Evolutionary conservation across 2,329 filamentous ascomycete species (phyloP).

Genomic region (Didymella lethalis): DNA sequence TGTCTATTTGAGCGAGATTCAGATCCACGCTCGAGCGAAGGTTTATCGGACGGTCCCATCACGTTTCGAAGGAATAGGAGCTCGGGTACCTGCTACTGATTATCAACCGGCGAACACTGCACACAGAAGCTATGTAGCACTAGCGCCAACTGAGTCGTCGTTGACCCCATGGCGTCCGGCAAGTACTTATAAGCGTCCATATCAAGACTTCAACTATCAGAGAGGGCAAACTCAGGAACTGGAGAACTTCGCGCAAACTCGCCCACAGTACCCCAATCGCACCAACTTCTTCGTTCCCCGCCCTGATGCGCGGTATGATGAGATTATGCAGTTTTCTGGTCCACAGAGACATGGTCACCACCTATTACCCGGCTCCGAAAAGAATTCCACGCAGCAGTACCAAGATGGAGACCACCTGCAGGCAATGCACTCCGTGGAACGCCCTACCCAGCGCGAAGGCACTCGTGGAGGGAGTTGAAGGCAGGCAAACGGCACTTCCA

Average conservation of each 20-base stretch:
- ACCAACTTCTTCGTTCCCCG: neutral
- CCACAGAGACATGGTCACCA: too few relatives aligned
- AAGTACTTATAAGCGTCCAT: neutral
- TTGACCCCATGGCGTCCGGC: neutral
- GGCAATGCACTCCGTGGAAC: neutral
- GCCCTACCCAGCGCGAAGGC: neutral
- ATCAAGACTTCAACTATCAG: neutral
- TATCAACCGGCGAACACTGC: neutral
- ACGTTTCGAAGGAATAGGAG: neutral
- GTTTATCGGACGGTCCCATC: neutral
- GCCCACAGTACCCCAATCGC: neutral
- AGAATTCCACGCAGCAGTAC: too few relatives aligned
- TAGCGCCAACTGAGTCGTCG: neutral
- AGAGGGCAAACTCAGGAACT: neutral
- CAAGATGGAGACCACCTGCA: neutral
- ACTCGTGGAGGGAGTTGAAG: neutral
- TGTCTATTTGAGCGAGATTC: slow-evolving; percentile 3
- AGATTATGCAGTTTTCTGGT: neutral
- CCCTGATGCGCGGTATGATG: neutral
- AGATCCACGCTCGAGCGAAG: neutral
- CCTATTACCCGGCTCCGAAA: too few relatives aligned
- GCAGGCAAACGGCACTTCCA: neutral
- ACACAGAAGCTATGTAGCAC: neutral
- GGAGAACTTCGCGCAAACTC: slow-evolving; percentile 2
- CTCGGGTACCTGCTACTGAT: neutral